Conservation (phyloP, 1,284 basidiomycete genomes). For the Psilocybe mexicana region DNA sequence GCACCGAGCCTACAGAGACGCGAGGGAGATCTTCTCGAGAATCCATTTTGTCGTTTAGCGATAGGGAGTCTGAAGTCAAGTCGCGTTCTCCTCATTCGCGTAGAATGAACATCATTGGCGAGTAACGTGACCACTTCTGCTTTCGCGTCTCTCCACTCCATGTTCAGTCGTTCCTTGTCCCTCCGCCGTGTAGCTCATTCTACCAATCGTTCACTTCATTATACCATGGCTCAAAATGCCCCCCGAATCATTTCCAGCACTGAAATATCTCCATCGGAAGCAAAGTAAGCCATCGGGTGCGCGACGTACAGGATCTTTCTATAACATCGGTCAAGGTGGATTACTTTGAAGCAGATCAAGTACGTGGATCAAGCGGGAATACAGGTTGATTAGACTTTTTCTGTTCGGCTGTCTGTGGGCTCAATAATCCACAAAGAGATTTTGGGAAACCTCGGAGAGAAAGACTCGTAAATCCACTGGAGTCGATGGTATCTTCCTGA, state of each 20-base stretch:
- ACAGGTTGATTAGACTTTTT: conserved; percentile 46
- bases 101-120: not conserved
- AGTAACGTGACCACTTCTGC: not conserved
- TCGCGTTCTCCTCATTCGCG: not conserved
- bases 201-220: not conserved
- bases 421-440: conserved; percentile 46
- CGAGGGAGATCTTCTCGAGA: conserved; percentile 60
- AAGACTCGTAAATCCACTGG: conserved; percentile 73
- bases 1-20: conserved; percentile 60
- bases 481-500: conserved; percentile 66
- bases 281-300: conserved; percentile 50
- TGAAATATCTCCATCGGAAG: conserved; percentile 56
- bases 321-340: conserved; percentile 53
- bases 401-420: not conserved
- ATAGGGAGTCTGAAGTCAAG: not conserved
- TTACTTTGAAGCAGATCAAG: conserved; percentile 71
- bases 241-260: conserved; percentile 46
- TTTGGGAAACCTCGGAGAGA: conserved; percentile 87
- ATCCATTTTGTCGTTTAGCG: conserved; percentile 22
- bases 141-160: not conserved
- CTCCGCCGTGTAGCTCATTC: not conserved
- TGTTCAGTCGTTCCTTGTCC: not conserved
- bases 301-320: conserved; percentile 1
- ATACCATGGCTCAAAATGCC: conserved; percentile 21
- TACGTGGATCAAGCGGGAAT: conserved; percentile 76